Base-by-base conservation (phyloP, 305 asterid species). In the Euphrasia arctica region DNA sequence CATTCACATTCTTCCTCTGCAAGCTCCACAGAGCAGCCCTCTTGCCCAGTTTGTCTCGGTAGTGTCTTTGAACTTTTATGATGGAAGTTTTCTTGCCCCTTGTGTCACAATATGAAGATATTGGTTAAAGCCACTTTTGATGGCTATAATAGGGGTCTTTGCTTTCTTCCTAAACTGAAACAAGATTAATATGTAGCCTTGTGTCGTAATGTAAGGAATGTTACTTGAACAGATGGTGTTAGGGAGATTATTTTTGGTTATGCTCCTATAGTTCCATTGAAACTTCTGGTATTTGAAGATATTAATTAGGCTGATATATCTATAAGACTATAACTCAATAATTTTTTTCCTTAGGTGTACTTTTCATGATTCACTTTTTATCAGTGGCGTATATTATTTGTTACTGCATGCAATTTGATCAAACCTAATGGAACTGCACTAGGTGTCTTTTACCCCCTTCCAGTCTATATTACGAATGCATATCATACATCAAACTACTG, bases 21-120 rank as follows among this genome's bases (percentile, higher is more conserved):
- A 61, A 86, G 84, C 88, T 80, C 84, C 72, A 76, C 71, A 56
- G 99, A 93, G 72, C 94, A 83, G 77, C 88, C 97, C 1, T 83
- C 87, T 15, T 93, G 97, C 75, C 91, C 97, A 28, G 99, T 90
- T 65, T 93, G 99, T 77, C 95, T 89, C 67, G 95, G 96, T 92
- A 85, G 52, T 75, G 54, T 71, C 61, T 65, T 50, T 56, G 54
- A 59, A 69, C 62, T 67, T 60, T 58, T 55, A 41, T 60, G 69
- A 48, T 52, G 57, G 65, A 49, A 59, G 54, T 51, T 63, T 42
- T 28, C 56, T 58, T 64, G 52, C 60, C 51, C 25, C 39, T 50
- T 36, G 63, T 58, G 27, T 61, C 60, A 15, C 58, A 13, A 27
- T 56, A 22, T 51, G 54, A 10, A 52, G 48, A 47, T 14, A 34